These are phyloP conservation scores for Yamadazyma sp. DNA, from an alignment of 805 yeast genomes.

Conservation along the genomic window DNA sequence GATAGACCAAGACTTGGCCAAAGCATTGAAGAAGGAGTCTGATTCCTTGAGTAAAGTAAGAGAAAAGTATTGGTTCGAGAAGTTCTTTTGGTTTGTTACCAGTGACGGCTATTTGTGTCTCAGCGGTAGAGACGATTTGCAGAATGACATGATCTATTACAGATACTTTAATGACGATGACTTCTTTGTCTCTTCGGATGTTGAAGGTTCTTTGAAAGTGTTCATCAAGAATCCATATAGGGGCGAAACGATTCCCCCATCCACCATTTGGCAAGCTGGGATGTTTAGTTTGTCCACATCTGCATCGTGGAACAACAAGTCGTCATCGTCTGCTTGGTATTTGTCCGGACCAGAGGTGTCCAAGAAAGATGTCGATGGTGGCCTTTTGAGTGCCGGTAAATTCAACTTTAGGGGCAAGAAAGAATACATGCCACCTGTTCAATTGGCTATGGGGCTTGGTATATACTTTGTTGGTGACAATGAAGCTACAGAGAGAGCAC, in stretches of 20 bases:
- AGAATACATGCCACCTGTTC: constrained; percentile 72
- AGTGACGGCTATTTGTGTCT: constrained; percentile 84
- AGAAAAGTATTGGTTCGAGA: constrained; percentile 87
- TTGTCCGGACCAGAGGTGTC: constrained; percentile 67
- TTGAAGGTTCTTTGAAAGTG: constrained; percentile 71
- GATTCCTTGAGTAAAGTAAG: constrained; percentile 59
- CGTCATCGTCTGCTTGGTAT: constrained; percentile 83
- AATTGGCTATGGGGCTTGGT: constrained; percentile 86
- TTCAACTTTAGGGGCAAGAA: constrained; percentile 57
- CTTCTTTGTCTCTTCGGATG: constrained; percentile 68
- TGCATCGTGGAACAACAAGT: constrained; percentile 86
- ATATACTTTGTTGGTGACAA: constrained; percentile 71
- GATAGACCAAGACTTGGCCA: constrained; percentile 69
- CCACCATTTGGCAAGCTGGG: constrained; percentile 88
- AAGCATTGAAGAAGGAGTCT: constrained; percentile 53
- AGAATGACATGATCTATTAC: constrained; percentile 76
- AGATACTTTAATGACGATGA: constrained; percentile 76
- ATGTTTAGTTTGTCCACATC: constrained; percentile 78
- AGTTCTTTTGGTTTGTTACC: constrained; percentile 91
- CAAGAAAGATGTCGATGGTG: constrained; percentile 63
- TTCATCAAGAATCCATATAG: constrained; percentile 77
- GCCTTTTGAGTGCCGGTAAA: constrained; percentile 59
- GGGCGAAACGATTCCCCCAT: constrained; percentile 75
- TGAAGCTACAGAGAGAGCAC: constrained; percentile 42
- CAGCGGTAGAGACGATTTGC: constrained; percentile 81